Percentiles rank a stretch among this genome's conserved stretches.
Conservation (phyloP, 2,329 filamentous ascomycete genomes). For the Alternaria rosae region DNA sequence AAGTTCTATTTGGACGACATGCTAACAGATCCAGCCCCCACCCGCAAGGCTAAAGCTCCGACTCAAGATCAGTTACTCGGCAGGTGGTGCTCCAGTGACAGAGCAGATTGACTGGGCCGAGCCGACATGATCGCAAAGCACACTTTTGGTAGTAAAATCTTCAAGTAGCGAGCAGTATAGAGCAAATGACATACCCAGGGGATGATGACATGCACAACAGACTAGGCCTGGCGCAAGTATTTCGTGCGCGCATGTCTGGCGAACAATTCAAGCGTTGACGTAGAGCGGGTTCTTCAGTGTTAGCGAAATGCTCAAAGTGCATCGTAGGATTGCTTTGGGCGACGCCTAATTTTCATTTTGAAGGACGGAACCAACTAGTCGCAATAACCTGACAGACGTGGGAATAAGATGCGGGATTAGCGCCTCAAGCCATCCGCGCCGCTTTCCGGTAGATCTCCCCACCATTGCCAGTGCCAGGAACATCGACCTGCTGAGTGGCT, state of each 20-base stretch:
- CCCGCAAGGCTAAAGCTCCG: conserved; percentile 76
- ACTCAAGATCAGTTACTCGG: conserved; percentile 81
- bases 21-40: conserved; percentile 65
- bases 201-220: conserved; percentile 5
- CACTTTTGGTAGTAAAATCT: conserved; percentile 7
- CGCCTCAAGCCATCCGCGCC: conserved; percentile 13
- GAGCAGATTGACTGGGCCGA: conserved; percentile 99
- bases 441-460: conserved; percentile 8
- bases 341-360: neutral
- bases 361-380: neutral
- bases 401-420: conserved; percentile 21
- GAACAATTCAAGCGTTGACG: neutral
- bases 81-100: conserved; percentile 74
- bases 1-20: neutral
- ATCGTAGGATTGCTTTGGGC: neutral
- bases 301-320: neutral
- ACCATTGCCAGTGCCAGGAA: conserved; percentile 11
- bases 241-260: neutral
- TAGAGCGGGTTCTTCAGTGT: neutral
- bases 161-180: conserved; percentile 13
- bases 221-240: neutral
- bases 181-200: conserved; percentile 20
- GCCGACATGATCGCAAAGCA: conserved; percentile 55
- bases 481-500: conserved; percentile 2
- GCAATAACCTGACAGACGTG: conserved; percentile 5